Evolutionary conservation across 768 basidiomycete species (phyloP), one percentile per base, ranked within the genome.

Genomic region (Cantharellus anzutake): DNA sequence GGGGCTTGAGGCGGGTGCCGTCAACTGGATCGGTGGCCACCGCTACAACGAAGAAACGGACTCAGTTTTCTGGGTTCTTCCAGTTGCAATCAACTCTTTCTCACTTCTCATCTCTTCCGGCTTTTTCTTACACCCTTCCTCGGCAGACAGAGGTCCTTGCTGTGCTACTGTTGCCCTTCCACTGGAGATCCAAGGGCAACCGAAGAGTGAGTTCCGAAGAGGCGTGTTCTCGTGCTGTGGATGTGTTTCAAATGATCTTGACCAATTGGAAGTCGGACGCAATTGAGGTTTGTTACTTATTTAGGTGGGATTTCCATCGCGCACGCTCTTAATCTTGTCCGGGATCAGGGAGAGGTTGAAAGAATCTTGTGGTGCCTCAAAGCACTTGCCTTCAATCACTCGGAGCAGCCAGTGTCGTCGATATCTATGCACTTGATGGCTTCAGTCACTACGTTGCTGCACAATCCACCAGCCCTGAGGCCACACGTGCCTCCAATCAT

Each of bases 341-440:
- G 56, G 11, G 52, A 37, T 40, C 44, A 75, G 64, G 71, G 69
- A 34, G 77, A 75, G 58, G 71, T 82, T 5, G 79, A 80, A 61
- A 78, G 84, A 35, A 79, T 76, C 64, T 62, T 82, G 39, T 88
- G 85, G 85, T 86, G 83, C 65, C 79, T 80, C 64, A 78, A 76
- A 63, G 82, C 82, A 4, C 79, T 68, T 73, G 72, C 73, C 20
- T 37, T 11, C 52, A 70, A 72, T 48, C 44, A 29, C 11, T 48
- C 11, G 11, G 11, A 11, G 11, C 11, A 11, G 44, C 44, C 44
- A 48, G 29, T 48, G 44, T 48, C 29, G 11, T 11, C 11, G 44
- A 29, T 29, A 11, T 29, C 44, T 48, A 11, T 29, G 44, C 44
- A 11, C 11, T 29, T 29, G 20, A 29, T 29, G 20, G 20, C 44